Conservation (phyloP, 495 filamentous ascomycete species). For the Clavariopsis aquatica region DNA sequence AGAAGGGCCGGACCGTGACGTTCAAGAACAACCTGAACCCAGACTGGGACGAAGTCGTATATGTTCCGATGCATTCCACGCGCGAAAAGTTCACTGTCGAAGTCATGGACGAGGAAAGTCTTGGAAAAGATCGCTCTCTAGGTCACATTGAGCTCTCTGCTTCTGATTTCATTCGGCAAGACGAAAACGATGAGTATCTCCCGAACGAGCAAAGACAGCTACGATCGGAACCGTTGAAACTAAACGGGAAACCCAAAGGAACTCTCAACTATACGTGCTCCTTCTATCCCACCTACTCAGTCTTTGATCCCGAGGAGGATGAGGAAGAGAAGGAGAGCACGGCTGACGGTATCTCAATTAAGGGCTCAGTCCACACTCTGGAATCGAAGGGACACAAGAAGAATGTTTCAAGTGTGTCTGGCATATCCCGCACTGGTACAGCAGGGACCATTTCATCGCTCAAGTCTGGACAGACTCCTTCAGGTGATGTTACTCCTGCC, state of each 20-base stretch:
- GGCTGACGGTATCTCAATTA: constrained; percentile 12
- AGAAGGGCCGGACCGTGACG: constrained; percentile 88
- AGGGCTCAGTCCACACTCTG: constrained; percentile 31
- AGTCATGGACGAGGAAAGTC: constrained; percentile 93
- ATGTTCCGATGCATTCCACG: constrained; percentile 85
- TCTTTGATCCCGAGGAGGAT: constrained; percentile 93
- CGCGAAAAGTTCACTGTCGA: constrained; percentile 84
- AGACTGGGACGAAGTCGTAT: constrained; percentile 93
- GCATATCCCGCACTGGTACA: constrained; percentile 19
- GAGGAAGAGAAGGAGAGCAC: constrained; percentile 49
- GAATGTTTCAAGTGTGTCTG: constrained; percentile 7
- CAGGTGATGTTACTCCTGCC: constrained; percentile 43
- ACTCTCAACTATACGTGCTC: constrained; percentile 78
- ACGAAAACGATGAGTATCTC: constrained; percentile 76
- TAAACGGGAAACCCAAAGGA: constrained; percentile 72
- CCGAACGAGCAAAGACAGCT: constrained; percentile 72
- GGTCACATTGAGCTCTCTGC: constrained; percentile 74
- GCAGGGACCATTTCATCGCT: constrained; percentile 36
- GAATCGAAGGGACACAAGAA: constrained; percentile 29
- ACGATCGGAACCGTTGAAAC: constrained; percentile 62
- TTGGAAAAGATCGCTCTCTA: constrained; percentile 83
- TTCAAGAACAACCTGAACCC: constrained; percentile 95
- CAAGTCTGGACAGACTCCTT: constrained; percentile 10
- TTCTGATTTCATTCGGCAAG: constrained; percentile 75
- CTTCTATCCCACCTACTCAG: constrained; percentile 86